These are phyloP conservation scores for Lasiodiplodia gonubiensis DNA, from an alignment of 2,329 filamentous ascomycete species.

Conservation along the genomic window DNA sequence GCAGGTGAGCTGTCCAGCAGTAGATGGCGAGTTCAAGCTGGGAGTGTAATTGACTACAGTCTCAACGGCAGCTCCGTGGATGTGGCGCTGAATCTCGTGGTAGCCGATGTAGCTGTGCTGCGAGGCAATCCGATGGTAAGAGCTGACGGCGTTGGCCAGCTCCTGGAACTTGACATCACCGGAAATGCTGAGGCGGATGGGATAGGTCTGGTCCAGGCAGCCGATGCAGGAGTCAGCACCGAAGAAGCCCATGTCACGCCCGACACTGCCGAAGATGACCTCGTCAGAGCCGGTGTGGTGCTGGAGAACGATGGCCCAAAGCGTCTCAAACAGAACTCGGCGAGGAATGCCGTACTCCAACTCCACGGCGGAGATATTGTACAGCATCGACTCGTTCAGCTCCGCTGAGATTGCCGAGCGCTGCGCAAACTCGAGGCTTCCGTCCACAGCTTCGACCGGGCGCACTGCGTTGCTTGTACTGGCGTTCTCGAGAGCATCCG, in stretches of 20 bases:
- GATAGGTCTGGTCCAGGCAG: not conserved
- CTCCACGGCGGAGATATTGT: not conserved
- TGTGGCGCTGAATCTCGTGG: not conserved
- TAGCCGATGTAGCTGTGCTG: conserved; percentile 4
- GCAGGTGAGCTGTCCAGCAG: not conserved
- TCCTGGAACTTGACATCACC: conserved; percentile 1
- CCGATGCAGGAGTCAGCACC: conserved; percentile 1
- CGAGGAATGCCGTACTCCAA: not conserved
- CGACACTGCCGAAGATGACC: not conserved
- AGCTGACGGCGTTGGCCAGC: not conserved
- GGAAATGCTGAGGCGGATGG: not conserved
- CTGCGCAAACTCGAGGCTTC: not conserved
- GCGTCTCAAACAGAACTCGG: not conserved
- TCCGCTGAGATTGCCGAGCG: not conserved
- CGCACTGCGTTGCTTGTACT: not conserved
- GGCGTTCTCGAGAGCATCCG: not conserved
- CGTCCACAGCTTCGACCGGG: not conserved
- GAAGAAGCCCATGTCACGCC: not conserved
- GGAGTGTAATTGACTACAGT: not conserved
- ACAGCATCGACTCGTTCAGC: conserved; percentile 3
- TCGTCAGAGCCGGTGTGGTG: not conserved
- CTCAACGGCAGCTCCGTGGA: not conserved
- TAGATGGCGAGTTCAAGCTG: not conserved
- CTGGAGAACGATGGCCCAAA: not conserved
- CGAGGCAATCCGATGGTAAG: not conserved